Base-by-base conservation (phyloP, 345 rosid species). In the Capsella bursapastoris region DNA sequence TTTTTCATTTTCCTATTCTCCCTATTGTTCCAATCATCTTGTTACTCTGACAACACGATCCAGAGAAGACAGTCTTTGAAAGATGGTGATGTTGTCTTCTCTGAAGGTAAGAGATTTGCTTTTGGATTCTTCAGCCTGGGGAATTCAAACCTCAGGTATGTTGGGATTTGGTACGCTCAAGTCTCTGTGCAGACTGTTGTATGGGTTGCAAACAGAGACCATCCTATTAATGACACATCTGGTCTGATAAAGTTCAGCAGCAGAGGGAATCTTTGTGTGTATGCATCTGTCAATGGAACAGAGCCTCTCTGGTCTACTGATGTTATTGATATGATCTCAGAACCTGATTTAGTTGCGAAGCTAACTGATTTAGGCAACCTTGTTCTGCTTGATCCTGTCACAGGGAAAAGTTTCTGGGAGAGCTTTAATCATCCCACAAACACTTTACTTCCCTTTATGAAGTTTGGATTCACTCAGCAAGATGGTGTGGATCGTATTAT, bases 121-220 rank as follows among this genome's bases (percentile, higher is more conserved):
- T 85, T 89, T n/a, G 94, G 94, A n/a, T 89, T 89, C 81, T 87
- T 89, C 75, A 85, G 84, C 70, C 70, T 82, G 0, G 82, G 82
- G 8, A 68, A 59, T 50, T 88, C 98, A 3, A 76, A 25, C n/a
- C 80, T 63, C 8, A 82, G 88, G 15, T 91, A 87, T 34, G 78
- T 93, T 8, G 98, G 95, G 29, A 89, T 88, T 25, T 91, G 98
- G 97, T 91, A 88, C 73, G 68, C 83, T 57, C 77, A 67, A 58
- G 77, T 84, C 69, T 27, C 89, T 5, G 74, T 41, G 5, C 71
- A 55, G 63, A 86, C 93, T 2, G 41, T 86, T 29, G 93, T 89
- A 6, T 92, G 96, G 96, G 92, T 92, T 29, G 96, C 98, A 16
- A 88, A 92, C 48, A 82, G 93, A 69, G 85, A 87, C 43, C 68